Evolutionary conservation across 2,329 filamentous ascomycete genomes (phyloP).

Genomic region (Apiospora arundinis): DNA sequence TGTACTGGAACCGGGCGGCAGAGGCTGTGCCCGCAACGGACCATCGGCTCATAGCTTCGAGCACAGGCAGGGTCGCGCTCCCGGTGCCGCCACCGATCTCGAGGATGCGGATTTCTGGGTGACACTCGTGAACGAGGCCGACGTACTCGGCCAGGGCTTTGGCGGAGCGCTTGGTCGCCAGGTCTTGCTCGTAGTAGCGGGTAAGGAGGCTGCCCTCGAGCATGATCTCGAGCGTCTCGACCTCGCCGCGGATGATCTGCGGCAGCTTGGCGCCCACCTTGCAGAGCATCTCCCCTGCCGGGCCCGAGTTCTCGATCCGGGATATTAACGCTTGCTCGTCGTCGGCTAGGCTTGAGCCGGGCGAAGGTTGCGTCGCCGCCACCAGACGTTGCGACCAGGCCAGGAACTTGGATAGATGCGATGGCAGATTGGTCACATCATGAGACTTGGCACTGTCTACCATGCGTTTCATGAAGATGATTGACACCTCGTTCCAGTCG

Average conservation of each 20-base stretch:
- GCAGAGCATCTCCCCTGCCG: not conserved
- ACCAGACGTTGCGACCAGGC: not conserved
- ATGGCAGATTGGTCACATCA: not conserved
- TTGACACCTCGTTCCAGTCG: not conserved
- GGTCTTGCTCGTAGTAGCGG: slow-evolving; percentile 10
- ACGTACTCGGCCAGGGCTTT: slow-evolving; percentile 21
- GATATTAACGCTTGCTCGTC: not conserved
- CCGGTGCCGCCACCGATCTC: slow-evolving; percentile 33
- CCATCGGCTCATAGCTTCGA: slow-evolving; percentile 27
- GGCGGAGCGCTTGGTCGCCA: not conserved
- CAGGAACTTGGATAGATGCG: not conserved
- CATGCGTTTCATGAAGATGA: not conserved
- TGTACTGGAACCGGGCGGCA: not conserved
- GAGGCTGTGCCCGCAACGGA: not conserved
- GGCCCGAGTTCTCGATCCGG: not conserved
- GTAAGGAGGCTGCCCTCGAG: slow-evolving; percentile 4
- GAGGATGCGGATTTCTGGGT: slow-evolving; percentile 31
- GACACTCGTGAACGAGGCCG: slow-evolving; percentile 29
- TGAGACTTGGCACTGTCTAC: not conserved
- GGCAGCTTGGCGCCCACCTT: not conserved
- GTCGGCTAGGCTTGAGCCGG: not conserved
- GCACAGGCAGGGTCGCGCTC: slow-evolving; percentile 34
- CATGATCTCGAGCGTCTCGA: slow-evolving; percentile 14
- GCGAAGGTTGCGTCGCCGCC: not conserved
- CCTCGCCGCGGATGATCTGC: not conserved